phyloP scores from a whole-genome alignment of 305 asterid species.

The Petunia hybrid region DNA sequence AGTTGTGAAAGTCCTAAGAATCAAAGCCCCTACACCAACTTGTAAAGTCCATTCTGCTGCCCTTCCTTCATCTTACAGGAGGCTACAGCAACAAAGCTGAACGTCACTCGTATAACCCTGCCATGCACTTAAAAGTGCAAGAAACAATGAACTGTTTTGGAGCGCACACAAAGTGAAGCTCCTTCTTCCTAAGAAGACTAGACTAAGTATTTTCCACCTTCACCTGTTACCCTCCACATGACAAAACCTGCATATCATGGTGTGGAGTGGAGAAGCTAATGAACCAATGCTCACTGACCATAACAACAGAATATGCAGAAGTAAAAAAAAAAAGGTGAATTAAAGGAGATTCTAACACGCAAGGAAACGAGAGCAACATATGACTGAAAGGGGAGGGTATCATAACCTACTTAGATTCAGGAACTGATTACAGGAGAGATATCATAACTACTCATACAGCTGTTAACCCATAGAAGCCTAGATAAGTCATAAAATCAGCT shows the following conservation, averaged over 20 bases:
- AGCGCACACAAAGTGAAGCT: too few relatives aligned
- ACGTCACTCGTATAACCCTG: too few relatives aligned
- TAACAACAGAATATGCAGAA: background rate
- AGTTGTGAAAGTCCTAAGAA: too few relatives aligned
- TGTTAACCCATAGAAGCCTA: conserved; percentile 12
- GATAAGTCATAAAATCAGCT: conserved; percentile 12
- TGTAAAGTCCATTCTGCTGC: too few relatives aligned
- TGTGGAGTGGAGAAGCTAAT: background rate
- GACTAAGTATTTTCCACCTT: background rate
- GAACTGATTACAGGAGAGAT: background rate
- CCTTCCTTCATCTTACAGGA: too few relatives aligned
- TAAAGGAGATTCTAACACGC: background rate
- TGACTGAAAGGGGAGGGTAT: too few relatives aligned
- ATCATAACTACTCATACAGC: background rate
- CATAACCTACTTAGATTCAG: too few relatives aligned
- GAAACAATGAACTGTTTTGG: too few relatives aligned
- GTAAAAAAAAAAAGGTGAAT: background rate
- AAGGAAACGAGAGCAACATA: background rate
- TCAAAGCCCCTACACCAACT: too few relatives aligned
- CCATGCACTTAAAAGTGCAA: too few relatives aligned
- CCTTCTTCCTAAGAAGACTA: background rate
- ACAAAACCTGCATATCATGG: background rate
- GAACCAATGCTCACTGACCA: background rate
- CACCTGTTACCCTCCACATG: background rate
- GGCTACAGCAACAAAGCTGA: too few relatives aligned